Evolutionary conservation across 2,329 filamentous ascomycete genomes (phyloP), one percentile per base, ranked within the genome.

Genomic region (Colletotrichum tropicicola): DNA sequence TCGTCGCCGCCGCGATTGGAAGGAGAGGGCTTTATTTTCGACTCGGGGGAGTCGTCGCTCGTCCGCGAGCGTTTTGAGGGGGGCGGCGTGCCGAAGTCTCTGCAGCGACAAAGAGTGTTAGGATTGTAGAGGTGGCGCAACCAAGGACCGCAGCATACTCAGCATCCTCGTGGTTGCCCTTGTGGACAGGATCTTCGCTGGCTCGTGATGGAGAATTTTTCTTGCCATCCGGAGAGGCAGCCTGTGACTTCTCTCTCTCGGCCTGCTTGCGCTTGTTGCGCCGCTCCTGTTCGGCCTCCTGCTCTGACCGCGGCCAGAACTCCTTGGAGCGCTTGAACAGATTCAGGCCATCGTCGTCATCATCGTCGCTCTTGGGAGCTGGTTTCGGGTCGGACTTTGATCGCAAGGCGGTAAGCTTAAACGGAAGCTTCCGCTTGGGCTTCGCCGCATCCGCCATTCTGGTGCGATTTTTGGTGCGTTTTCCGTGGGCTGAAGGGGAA

Each of bases 351-450:
- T 80, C 77, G 27, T 75, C 77, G 39, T 80, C 74, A 15, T 74
- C 73, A 9, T 71, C 67, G 7, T 55, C 28, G 35, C 30, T 55
- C 48, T 58, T 53, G 47, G 55, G 60, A 17, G 68, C 65, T 15
- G 71, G 59, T n/a, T 71, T 73, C 2, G 77, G 72, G 23, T 67
- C 68, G 2, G 73, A 70, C 44, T 72, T 71, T 39, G 72, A 74
- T 47, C 77, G 79, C 67, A 80, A 72, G 19, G 77, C 81, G 2
- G 82, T 85, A 12, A 81, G 81, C 66, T 85, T 85, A 73, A 85
- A 85, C 1, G 83, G 83, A 1, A 85, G 78, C 65, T 77, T 79
- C 70, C 79, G 80, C 59, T 75, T 76, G 67, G 65, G 65, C 27
- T 62, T 65, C 5, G 49, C 62, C 37, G 62, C 57, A 28, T 67